Conservation (phyloP, 2,329 filamentous ascomycete species). For the Pseudogymnoascus sp. region DNA sequence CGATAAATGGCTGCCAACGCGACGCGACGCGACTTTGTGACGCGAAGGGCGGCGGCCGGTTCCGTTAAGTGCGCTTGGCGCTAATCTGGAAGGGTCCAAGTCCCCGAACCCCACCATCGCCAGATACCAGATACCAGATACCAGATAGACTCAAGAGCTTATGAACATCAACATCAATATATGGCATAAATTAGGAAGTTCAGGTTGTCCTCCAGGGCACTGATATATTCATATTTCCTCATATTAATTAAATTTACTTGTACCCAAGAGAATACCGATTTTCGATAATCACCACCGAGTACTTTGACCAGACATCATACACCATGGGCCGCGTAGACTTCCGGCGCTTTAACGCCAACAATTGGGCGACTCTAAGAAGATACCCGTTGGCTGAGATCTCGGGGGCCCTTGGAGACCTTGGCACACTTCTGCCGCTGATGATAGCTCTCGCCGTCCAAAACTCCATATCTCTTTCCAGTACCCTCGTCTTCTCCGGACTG, state of each 20-base stretch:
- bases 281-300: not conserved
- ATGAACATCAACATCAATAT: not conserved
- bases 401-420: conserved; percentile 79
- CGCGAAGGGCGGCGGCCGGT: not conserved
- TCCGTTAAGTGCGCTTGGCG: conserved; percentile 6
- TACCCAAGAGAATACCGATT: not conserved
- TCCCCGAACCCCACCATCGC: not conserved
- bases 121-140: not conserved
- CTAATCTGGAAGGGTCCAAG: conserved; percentile 4
- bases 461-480: conserved; percentile 74
- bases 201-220: not conserved
- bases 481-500: conserved; percentile 78
- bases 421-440: conserved; percentile 81
- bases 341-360: conserved; percentile 32
- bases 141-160: not conserved
- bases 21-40: conserved; percentile 2
- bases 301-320: not conserved
- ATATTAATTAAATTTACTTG: not conserved
- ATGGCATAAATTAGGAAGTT: not conserved
- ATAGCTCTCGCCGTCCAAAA: conserved; percentile 72
- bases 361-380: conserved; percentile 44
- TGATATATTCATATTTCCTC: not conserved
- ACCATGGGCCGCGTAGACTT: conserved; percentile 19
- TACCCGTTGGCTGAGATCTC: conserved; percentile 69
- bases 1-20: not conserved